phyloP scores from a whole-genome alignment of 768 basidiomycete species.

The Pisolithus marmoratus region DNA sequence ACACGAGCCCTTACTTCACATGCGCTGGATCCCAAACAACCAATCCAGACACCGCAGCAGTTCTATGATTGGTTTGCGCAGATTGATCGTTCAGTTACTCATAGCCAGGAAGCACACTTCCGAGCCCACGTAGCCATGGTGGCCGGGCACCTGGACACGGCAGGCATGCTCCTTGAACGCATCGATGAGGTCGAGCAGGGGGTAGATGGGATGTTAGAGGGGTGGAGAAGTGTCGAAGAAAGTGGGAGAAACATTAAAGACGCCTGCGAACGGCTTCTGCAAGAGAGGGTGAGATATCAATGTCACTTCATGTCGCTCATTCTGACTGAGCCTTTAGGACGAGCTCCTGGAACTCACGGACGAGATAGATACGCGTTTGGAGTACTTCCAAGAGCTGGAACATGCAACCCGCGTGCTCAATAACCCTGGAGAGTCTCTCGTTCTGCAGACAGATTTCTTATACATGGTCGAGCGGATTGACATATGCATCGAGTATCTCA shows the following conservation, averaged over 20 bases:
- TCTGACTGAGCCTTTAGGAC: conserved; percentile 44
- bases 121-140: conserved; percentile 77
- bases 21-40: conserved; percentile 66
- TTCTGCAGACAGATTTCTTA: conserved; percentile 85
- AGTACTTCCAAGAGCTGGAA: conserved; percentile 94
- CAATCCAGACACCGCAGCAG: conserved; percentile 88
- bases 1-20: conserved; percentile 31
- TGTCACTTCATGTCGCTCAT: background rate
- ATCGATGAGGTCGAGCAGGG: conserved; percentile 70
- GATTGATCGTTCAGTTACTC: conserved; percentile 85
- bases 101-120: conserved; percentile 92
- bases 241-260: conserved; percentile 87
- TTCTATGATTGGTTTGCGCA: conserved; percentile 96
- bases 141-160: conserved; percentile 68
- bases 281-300: conserved; percentile 68
- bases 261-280: conserved; percentile 83
- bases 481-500: conserved; percentile 88
- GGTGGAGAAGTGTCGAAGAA: conserved; percentile 86
- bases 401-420: conserved; percentile 91
- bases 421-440: conserved; percentile 87
- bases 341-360: conserved; percentile 71
- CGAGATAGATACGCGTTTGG: conserved; percentile 74
- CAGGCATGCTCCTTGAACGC: conserved; percentile 65
- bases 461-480: conserved; percentile 96
- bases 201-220: conserved; percentile 76